A percentile compares a stretch with the other conserved stretches of the same genome.
Conservation (phyloP, 495 filamentous ascomycete species). For the Xylaria castorea region DNA sequence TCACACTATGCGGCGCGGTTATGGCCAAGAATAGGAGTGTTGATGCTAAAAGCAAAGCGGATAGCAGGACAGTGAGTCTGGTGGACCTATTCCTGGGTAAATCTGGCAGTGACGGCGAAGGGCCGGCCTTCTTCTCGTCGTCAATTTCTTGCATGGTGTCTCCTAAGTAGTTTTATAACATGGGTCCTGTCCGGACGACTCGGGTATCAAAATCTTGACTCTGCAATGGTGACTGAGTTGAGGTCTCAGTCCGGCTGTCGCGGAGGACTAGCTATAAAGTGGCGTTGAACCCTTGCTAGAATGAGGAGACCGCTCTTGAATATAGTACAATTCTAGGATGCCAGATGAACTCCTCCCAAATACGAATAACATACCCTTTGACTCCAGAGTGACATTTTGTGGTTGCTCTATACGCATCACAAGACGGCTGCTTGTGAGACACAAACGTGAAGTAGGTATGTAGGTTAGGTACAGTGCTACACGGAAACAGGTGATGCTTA, state of each 20-base stretch:
- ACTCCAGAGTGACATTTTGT: constrained; percentile 1
- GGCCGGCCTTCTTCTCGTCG: constrained; percentile 22
- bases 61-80: background rate
- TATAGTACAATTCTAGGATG: constrained; percentile 1
- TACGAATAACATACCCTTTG: background rate
- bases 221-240: background rate
- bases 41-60: constrained; percentile 4
- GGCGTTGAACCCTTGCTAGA: background rate
- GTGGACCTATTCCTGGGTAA: constrained; percentile 5
- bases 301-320: background rate
- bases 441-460: background rate
- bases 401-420: constrained; percentile 7
- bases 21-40: constrained; percentile 11
- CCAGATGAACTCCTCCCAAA: background rate
- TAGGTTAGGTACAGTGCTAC: background rate
- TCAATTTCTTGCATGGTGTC: constrained; percentile 21
- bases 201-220: background rate
- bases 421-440: constrained; percentile 1
- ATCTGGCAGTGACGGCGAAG: constrained; percentile 10
- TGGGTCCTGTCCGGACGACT: background rate
- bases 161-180: background rate
- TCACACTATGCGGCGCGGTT: constrained; percentile 8
- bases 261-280: constrained; percentile 7
- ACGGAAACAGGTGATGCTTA: constrained; percentile 19
- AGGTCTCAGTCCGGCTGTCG: background rate